Percentiles rank a stretch among this genome's conserved stretches.
Conservation (phyloP, 2,329 filamentous ascomycete genomes). For the Xylaria sp. region DNA sequence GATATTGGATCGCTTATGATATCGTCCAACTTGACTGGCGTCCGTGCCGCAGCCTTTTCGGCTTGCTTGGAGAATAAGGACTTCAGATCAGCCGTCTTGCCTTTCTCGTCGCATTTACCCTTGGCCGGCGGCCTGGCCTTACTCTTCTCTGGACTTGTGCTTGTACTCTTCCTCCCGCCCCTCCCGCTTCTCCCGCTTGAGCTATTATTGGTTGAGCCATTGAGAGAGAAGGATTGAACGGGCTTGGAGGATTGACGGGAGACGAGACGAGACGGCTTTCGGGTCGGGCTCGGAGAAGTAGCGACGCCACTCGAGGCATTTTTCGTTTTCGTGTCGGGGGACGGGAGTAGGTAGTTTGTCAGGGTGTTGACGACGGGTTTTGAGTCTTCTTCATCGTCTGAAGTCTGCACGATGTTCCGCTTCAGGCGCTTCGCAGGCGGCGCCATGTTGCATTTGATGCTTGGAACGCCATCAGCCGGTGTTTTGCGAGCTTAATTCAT, state of each 20-base stretch:
- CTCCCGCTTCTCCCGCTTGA: too few species aligned
- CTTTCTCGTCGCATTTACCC: conserved; percentile 59
- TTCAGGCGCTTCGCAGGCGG: conserved; percentile 68
- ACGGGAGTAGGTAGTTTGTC: conserved; percentile 64
- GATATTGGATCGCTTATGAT: conserved; percentile 68
- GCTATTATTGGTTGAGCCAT: too few species aligned
- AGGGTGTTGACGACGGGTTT: conserved; percentile 57
- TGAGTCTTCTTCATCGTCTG: conserved; percentile 61
- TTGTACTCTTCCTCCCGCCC: conserved; percentile 52
- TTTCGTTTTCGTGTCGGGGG: conserved; percentile 57
- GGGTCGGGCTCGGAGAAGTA: conserved; percentile 43
- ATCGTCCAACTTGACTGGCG: conserved; percentile 56
- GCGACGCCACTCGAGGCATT: conserved; percentile 41
- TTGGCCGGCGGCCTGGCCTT: conserved; percentile 45
- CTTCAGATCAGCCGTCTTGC: conserved; percentile 66
- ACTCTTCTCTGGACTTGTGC: conserved; percentile 59
- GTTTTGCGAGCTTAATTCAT: conserved; percentile 1
- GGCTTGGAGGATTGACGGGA: conserved; percentile 40
- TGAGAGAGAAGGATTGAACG: conserved; percentile 43
- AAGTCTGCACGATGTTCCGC: conserved; percentile 63
- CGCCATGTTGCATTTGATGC: conserved; percentile 56
- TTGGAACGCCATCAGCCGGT: conserved; percentile 42
- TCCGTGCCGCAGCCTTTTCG: conserved; percentile 56
- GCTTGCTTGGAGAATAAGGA: conserved; percentile 71
- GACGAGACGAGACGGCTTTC: conserved; percentile 39